Conservation (phyloP, 2,329 filamentous ascomycete genomes). For the Colletotrichum ledebouriae region DNA sequence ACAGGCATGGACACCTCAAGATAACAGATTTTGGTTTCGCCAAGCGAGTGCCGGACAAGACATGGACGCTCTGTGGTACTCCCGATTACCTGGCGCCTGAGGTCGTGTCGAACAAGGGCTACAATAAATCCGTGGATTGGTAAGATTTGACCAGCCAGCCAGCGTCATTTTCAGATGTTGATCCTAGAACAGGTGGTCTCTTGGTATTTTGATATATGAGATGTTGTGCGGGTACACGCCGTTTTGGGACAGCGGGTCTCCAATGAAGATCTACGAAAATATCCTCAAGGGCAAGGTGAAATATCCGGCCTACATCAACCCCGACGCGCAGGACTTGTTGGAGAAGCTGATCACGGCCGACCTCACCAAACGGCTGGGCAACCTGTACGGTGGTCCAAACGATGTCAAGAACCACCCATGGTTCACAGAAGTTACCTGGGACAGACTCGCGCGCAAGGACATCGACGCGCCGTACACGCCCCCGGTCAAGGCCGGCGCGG, state of each 20-base stretch:
- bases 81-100: conserved; percentile 98
- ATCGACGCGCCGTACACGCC: conserved; percentile 99
- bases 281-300: conserved; percentile 96
- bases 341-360: conserved; percentile 95
- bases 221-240: conserved; percentile 99
- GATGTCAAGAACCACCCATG: conserved; percentile 97
- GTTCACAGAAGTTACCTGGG: conserved; percentile 99
- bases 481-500: conserved; percentile 91
- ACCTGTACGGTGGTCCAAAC: conserved; percentile 88
- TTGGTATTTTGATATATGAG: conserved; percentile 98
- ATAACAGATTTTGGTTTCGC: conserved; percentile 99
- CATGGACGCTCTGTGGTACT: conserved; percentile 97
- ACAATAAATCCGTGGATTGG: conserved; percentile 99
- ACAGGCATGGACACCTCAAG: conserved; percentile 94
- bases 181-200: conserved; percentile 82
- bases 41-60: conserved; percentile 98
- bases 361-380: conserved; percentile 93
- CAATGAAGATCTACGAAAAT: conserved; percentile 99
- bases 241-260: conserved; percentile 98
- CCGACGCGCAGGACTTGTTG: conserved; percentile 92
- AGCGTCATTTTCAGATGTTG: conserved; percentile 31
- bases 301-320: conserved; percentile 95
- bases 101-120: conserved; percentile 98
- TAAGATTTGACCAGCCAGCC: conserved; percentile 61
- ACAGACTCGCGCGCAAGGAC: conserved; percentile 91